phyloP scores from a whole-genome alignment of 1,139 yeast genomes.

The Saccharomyces pastorianus region DNA sequence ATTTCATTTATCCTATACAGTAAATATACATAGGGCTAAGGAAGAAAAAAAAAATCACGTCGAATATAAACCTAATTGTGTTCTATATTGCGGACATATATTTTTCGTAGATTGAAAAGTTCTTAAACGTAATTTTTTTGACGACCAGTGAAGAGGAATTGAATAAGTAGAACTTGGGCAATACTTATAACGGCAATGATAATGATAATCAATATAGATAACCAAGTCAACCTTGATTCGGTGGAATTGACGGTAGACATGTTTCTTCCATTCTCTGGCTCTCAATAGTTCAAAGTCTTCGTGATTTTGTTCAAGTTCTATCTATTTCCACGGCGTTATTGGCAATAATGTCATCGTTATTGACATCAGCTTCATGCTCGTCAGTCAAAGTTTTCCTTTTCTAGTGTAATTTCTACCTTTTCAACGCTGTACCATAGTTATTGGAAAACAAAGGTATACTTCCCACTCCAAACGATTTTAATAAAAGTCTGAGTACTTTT shows the following conservation, averaged over 20 bases:
- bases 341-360: constrained; percentile 48
- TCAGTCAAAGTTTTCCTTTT: constrained; percentile 44
- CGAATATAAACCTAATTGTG: neutral
- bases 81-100: neutral
- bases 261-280: constrained; percentile 67
- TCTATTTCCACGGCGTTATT: constrained; percentile 51
- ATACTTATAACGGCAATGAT: constrained; percentile 59
- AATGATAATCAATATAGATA: constrained; percentile 51
- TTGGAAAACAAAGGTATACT: constrained; percentile 60
- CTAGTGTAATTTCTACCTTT: constrained; percentile 59
- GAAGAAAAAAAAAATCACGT: neutral
- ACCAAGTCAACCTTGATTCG: constrained; percentile 54
- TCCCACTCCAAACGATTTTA: constrained; percentile 47
- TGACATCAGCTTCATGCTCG: constrained; percentile 39
- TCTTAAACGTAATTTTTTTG: constrained; percentile 33
- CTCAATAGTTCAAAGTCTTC: constrained; percentile 54
- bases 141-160: constrained; percentile 36
- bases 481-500: constrained; percentile 52
- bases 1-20: neutral
- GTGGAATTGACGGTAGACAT: constrained; percentile 64
- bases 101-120: neutral
- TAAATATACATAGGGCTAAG: neutral
- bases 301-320: constrained; percentile 48
- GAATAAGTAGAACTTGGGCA: constrained; percentile 55
- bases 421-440: constrained; percentile 56